phyloP scores from a whole-genome alignment of 176 grass and related monocot species.

The Aegilops bicornis region DNA sequence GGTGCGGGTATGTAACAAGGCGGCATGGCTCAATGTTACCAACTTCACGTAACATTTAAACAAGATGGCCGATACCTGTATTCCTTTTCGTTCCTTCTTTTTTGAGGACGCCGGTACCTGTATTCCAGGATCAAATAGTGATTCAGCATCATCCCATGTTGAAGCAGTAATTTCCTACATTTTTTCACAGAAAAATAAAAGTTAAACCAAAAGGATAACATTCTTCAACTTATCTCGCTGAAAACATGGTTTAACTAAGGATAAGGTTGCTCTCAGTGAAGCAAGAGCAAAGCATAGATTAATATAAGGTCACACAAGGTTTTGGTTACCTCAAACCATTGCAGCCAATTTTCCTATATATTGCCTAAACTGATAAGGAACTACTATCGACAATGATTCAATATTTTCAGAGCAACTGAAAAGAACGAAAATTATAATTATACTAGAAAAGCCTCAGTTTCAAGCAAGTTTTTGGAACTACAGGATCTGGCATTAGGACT shows the following conservation, averaged over 20 bases:
- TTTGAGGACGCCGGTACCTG: constrained; percentile 41
- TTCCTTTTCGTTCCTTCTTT: too few species aligned
- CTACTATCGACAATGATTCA: not conserved
- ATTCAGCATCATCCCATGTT: constrained; percentile 72
- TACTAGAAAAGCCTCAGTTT: not conserved
- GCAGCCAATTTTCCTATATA: not conserved
- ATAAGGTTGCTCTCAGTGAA: constrained; percentile 2
- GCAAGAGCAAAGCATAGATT: constrained; percentile 1
- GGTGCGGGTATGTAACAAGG: not conserved
- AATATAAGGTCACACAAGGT: not conserved
- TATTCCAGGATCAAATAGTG: constrained; percentile 68
- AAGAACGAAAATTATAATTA: not conserved
- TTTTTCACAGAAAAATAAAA: constrained; percentile 1
- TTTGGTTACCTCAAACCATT: not conserved
- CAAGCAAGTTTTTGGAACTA: not conserved
- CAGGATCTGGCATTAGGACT: too few species aligned
- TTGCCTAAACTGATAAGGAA: not conserved
- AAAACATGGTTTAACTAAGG: not conserved
- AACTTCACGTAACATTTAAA: constrained; percentile 26
- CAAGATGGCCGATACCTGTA: not conserved
- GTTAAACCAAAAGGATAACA: constrained; percentile 7
- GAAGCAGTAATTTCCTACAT: constrained; percentile 77
- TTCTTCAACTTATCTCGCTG: not conserved
- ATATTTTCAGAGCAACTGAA: not conserved
- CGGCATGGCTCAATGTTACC: not conserved